Base-by-base conservation (phyloP, 1,139 yeast species). In the Geotrichum phurueaensis region DNA sequence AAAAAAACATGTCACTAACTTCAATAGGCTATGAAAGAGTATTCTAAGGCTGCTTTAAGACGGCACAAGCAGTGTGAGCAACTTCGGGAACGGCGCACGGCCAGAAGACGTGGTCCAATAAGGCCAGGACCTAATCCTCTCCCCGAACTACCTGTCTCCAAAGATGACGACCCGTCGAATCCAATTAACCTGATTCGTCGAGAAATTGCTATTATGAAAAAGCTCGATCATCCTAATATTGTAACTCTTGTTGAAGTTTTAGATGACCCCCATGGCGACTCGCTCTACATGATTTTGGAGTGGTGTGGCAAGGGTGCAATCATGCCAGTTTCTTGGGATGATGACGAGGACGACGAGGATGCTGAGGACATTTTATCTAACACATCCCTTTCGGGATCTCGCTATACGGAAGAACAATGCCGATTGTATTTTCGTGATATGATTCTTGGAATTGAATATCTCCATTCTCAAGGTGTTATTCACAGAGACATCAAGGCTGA, bases 401-500 rank as follows among this genome's bases (percentile, higher is more conserved):
- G 23, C 22, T 73, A 72, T 56, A 67, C 69, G 12, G 78, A 75
- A 54, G 77, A 74, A 58, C 75, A 75, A 63, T 76, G 79, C 64
- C 72, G 80, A 3, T 68, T 76, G 29, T 75, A 69, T 39, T 87
- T 94, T 68, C 79, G 97, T 64, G 97, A 94, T 69, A 91, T 94
- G 58, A 79, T 94, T 9, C 78, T 90, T 39, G 99, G 97, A 0
- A 78, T 94, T 52, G 98, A 94, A 73, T 94, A 92, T 74, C 75
- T 94, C 65, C 99, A 94, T 75, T 80, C 88, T 63, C 96, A 90
- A 71, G 98, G 97, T 1, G 89, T 94, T 54, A 88, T 94, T 22
- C 99, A 94, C 73, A 81, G 98, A 64, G 99, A 94, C 73, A 92
- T 94, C 65, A 94, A 94, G 72, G 97, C 98, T 1, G 97, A 97